Conservation (phyloP, 805 yeast genomes). For the Candida bentonensis region DNA sequence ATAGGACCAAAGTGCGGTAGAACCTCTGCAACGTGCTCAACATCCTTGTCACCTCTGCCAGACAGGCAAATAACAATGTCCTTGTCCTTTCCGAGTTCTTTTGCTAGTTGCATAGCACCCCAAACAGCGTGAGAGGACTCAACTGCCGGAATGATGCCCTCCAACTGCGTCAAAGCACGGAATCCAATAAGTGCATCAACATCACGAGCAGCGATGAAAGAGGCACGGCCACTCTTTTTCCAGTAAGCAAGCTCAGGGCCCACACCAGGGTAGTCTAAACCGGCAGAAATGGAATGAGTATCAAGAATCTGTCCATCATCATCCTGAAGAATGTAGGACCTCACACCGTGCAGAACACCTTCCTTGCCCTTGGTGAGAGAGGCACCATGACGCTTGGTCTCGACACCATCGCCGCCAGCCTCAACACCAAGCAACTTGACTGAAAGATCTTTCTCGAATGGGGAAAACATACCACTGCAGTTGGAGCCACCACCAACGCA, state of each 20-base stretch:
- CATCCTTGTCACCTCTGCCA: constrained; percentile 99
- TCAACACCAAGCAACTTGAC: constrained; percentile 88
- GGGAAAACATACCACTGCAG: constrained; percentile 90
- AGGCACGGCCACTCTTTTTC: constrained; percentile 89
- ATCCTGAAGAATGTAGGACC: constrained; percentile 83
- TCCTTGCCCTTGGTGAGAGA: constrained; percentile 89
- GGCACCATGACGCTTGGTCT: constrained; percentile 83
- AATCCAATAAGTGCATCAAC: constrained; percentile 92
- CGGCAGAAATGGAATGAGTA: constrained; percentile 97
- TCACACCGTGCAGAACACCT: constrained; percentile 98
- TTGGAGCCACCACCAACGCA: constrained; percentile 99
- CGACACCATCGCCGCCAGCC: constrained; percentile 97
- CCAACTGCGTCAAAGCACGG: constrained; percentile 74
- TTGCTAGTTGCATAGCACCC: constrained; percentile 83
- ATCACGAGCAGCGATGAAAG: constrained; percentile 84
- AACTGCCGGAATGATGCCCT: constrained; percentile 97
- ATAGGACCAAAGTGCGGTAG: constrained; percentile 80
- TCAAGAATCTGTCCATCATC: constrained; percentile 92
- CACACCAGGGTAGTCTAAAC: constrained; percentile 97
- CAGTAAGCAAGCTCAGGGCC: constrained; percentile 96
- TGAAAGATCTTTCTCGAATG: constrained; percentile 67
- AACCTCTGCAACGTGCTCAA: constrained; percentile 90
- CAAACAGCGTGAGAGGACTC: constrained; percentile 94
- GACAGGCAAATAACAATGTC: constrained; percentile 79
- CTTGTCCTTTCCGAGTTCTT: constrained; percentile 64